phyloP scores from a whole-genome alignment of 306 rosid genomes.

The Gastrolobium bilobum region DNA sequence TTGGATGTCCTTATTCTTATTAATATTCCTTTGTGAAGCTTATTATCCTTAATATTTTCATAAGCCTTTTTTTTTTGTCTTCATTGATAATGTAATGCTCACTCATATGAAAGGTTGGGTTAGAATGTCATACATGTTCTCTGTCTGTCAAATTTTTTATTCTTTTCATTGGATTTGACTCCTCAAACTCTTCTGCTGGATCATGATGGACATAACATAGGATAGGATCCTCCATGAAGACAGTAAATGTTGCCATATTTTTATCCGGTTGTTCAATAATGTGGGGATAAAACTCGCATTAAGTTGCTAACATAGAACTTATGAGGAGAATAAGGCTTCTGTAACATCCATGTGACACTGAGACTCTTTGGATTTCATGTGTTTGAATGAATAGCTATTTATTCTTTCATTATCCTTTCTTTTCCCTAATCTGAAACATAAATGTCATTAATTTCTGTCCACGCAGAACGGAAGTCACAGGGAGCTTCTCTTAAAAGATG shows the following conservation, averaged over 20 bases:
- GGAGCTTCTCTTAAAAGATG: constrained; percentile 80
- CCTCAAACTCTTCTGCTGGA: constrained; percentile 36
- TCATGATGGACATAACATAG: constrained; percentile 37
- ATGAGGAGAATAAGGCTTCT: constrained; percentile 10
- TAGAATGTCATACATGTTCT: constrained; percentile 4
- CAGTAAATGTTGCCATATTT: constrained; percentile 32
- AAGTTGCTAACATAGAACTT: not conserved
- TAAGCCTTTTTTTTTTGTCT: not conserved
- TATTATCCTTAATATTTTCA: constrained; percentile 20
- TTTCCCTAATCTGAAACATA: constrained; percentile 10
- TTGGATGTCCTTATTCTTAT: constrained; percentile 32
- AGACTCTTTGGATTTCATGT: constrained; percentile 40
- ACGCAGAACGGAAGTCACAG: constrained; percentile 82
- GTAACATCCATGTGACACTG: constrained; percentile 8
- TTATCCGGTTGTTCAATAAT: not conserved
- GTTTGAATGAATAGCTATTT: constrained; percentile 38
- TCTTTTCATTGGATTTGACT: not conserved
- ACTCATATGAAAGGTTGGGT: not conserved
- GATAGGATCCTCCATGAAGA: constrained; percentile 31
- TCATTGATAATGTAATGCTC: constrained; percentile 13
- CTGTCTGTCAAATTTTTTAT: not conserved
- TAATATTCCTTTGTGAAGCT: constrained; percentile 37
- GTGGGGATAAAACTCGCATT: not conserved
- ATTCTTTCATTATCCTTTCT: not conserved
- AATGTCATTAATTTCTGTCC: constrained; percentile 36